Base-by-base conservation (phyloP, 495 filamentous ascomycete species). In the Penicillium samsonianum region DNA sequence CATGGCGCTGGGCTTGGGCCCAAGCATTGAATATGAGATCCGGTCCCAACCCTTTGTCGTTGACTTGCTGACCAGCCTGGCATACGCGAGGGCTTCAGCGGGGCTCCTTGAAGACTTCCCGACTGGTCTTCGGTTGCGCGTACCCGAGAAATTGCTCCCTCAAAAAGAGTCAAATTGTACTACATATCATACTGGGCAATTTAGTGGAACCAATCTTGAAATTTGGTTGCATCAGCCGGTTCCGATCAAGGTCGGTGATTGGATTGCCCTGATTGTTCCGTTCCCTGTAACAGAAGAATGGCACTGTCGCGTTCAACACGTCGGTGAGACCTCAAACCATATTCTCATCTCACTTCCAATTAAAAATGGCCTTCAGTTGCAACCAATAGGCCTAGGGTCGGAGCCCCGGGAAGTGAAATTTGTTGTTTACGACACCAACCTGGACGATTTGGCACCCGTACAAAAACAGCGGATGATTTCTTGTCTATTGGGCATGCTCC, bases 1-100 rank as follows among this genome's bases (percentile, higher is more conserved):
- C 74, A 89, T 96, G 84, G 80, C 81, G n/a, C 78, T 94, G 25
- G 91, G 90, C 0, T 86, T 96, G 68, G 92, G 92, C 0, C 87
- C 90, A 2, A 90, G 84, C 64, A 82, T 96, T 53, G 92, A 96
- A 65, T 82, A 90, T 65, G 91, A 96, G 64, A 89, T 98, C 30
- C 58, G 87, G 28, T 81, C 84, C 16, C 88, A 94, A 60, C 91
- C 92, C 9, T 81, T 86, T 38, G 92, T 96, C 1, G 89, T 96
- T 17, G 93, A 98, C 65, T 73, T 98, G 5, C 78, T 98, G 0
- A 75, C 96, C 20, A 91, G 86, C 66, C 88, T 98, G 62, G 91
- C 89, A 61, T 96, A 91, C 60, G 65, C 78, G 12, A 81, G 84
- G 44, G 84, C 86, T 22, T 50, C 48, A 5, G n/a, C 51, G 14